Conservation (phyloP, 306 rosid genomes). For the Sicyos edulis region DNA sequence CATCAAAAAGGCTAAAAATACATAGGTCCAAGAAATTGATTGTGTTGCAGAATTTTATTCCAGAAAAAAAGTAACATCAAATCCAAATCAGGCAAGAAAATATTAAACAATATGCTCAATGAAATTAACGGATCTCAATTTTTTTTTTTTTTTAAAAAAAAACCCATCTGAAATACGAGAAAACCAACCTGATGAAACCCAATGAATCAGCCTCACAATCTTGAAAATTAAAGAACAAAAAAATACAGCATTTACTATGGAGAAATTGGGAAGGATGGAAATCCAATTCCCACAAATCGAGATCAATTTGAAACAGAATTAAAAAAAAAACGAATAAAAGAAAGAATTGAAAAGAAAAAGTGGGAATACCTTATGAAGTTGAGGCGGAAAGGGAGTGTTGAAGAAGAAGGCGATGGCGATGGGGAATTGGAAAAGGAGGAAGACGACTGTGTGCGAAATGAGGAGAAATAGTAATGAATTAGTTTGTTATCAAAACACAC, state of each 20-base stretch:
- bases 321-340: background rate
- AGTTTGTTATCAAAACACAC: background rate
- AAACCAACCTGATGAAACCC: background rate
- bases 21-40: background rate
- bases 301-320: background rate
- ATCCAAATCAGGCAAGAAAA: background rate
- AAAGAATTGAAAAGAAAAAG: background rate
- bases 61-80: too few relatives aligned
- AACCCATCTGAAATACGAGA: constrained; percentile 10
- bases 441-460: background rate
- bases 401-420: background rate
- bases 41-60: too few relatives aligned
- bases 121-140: background rate
- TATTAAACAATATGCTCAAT: background rate
- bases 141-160: too few relatives aligned
- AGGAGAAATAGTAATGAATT: background rate
- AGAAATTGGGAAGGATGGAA: background rate
- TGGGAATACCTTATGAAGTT: background rate
- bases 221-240: background rate
- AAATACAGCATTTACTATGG: background rate
- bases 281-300: background rate
- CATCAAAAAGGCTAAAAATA: background rate
- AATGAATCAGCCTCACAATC: background rate
- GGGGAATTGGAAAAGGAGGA: background rate
- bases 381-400: background rate